phyloP scores from a whole-genome alignment of 768 basidiomycete species.

The Russula foetens region DNA sequence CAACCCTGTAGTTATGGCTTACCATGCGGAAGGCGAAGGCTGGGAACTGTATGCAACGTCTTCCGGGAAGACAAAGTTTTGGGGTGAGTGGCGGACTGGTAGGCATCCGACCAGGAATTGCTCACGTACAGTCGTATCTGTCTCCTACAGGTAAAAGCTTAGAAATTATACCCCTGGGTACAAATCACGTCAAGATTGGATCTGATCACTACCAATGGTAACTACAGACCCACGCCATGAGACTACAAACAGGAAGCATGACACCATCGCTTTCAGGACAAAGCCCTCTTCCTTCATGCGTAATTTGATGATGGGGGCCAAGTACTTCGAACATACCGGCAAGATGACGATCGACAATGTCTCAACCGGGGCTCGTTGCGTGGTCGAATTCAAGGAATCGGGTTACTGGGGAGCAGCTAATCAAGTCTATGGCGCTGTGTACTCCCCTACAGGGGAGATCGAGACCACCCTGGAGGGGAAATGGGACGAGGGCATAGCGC shows the following conservation, averaged over 20 bases:
- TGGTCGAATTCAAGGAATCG: slow-evolving; percentile 79
- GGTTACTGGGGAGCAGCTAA: slow-evolving; percentile 81
- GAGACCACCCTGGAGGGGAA: slow-evolving; percentile 72
- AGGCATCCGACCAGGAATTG: slow-evolving; percentile 18
- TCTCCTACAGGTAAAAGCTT: slow-evolving; percentile 70
- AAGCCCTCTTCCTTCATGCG: slow-evolving; percentile 85
- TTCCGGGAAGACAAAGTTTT: slow-evolving; percentile 82
- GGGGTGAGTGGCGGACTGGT: slow-evolving; percentile 49
- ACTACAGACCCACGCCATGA: slow-evolving; percentile 15
- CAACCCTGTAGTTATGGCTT: slow-evolving; percentile 77
- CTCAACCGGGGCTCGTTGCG: slow-evolving; percentile 46
- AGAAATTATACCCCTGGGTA: slow-evolving; percentile 78
- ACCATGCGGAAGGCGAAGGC: slow-evolving; percentile 70
- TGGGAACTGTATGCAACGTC: slow-evolving; percentile 75
- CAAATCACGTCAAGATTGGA: slow-evolving; percentile 56
- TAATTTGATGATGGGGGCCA: slow-evolving; percentile 84
- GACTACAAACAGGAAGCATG: not conserved
- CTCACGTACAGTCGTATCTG: slow-evolving; percentile 12
- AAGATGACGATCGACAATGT: slow-evolving; percentile 68
- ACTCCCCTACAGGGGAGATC: slow-evolving; percentile 44
- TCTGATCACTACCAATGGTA: slow-evolving; percentile 67
- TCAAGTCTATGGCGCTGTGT: slow-evolving; percentile 54
- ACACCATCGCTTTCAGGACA: slow-evolving; percentile 43
- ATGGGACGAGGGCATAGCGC: slow-evolving; percentile 81
- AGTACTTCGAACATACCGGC: slow-evolving; percentile 82